phyloP scores from a whole-genome alignment of 2,329 filamentous ascomycete genomes.

The Ilyonectria destructans region DNA sequence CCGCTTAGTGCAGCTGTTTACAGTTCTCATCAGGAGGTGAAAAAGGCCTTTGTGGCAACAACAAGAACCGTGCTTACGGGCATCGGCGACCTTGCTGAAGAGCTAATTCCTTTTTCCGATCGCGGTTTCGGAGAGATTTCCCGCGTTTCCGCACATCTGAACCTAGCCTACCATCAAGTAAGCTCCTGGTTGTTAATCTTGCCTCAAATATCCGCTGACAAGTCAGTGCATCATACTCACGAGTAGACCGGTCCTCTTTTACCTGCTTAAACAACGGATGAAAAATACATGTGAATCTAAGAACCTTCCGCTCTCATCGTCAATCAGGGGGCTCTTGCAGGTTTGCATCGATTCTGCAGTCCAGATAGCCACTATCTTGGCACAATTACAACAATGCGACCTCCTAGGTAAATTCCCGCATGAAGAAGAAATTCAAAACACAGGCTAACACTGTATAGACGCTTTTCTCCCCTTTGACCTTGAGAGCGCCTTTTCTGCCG shows the following conservation, averaged over 20 bases:
- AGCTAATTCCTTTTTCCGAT: slow-evolving; percentile 17
- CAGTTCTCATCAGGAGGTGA: slow-evolving; percentile 16
- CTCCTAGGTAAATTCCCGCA: slow-evolving; percentile 11
- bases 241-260: slow-evolving; percentile 24
- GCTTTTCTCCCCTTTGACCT: slow-evolving; percentile 31
- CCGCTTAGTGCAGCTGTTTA: slow-evolving; percentile 17
- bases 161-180: slow-evolving; percentile 27
- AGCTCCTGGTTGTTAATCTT: neutral
- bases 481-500: slow-evolving; percentile 25
- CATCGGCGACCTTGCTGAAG: slow-evolving; percentile 17
- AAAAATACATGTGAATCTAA: slow-evolving; percentile 2
- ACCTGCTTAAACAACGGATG: slow-evolving; percentile 19
- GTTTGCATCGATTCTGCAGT: slow-evolving; percentile 26
- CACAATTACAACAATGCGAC: slow-evolving; percentile 20
- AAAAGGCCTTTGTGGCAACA: slow-evolving; percentile 22
- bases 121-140: slow-evolving; percentile 26
- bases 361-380: slow-evolving; percentile 21
- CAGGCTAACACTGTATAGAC: slow-evolving; percentile 6
- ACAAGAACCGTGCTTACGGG: slow-evolving; percentile 20
- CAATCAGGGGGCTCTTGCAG: slow-evolving; percentile 24
- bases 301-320: slow-evolving; percentile 7
- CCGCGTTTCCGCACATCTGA: slow-evolving; percentile 26
- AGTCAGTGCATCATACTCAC: slow-evolving; percentile 26
- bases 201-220: neutral
- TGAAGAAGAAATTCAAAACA: neutral